Conservation (phyloP, 140 eudicot species). For the Stevia rebaudiana region DNA sequence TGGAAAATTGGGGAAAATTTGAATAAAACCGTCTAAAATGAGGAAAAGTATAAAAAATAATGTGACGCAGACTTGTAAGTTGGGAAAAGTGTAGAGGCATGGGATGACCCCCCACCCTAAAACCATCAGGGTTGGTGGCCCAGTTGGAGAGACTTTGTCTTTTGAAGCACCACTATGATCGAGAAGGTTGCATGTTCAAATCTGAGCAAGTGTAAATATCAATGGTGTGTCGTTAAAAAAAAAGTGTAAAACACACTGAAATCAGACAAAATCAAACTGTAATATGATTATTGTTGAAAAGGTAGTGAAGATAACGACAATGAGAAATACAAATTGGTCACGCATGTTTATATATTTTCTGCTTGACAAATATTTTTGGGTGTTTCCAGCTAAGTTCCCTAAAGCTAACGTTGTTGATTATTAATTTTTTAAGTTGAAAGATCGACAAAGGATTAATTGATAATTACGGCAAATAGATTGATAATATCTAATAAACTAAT, state of each 20-base stretch:
- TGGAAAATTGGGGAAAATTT: too few relatives aligned
- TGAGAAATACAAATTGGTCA: constrained; percentile 27
- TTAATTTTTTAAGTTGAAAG: constrained; percentile 1
- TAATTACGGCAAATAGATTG: constrained; percentile 7
- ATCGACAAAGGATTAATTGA: constrained; percentile 14
- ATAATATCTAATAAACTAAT: constrained; percentile 16
- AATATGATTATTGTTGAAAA: constrained; percentile 2
- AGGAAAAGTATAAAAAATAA: too few relatives aligned
- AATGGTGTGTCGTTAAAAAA: neutral
- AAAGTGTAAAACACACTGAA: neutral
- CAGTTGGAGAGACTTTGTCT: too few relatives aligned
- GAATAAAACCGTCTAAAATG: too few relatives aligned
- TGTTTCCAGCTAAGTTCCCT: constrained; percentile 30
- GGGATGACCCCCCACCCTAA: too few relatives aligned
- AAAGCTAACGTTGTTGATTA: constrained; percentile 14
- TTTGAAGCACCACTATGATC: too few relatives aligned
- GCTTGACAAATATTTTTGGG: neutral
- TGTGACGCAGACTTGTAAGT: too few relatives aligned
- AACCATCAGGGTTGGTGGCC: too few relatives aligned
- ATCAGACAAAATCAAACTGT: neutral
- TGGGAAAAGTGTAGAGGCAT: too few relatives aligned
- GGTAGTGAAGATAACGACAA: constrained; percentile 9
- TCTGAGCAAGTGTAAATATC: too few relatives aligned
- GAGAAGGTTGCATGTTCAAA: too few relatives aligned
- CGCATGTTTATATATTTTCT: constrained; percentile 8